phyloP scores from a whole-genome alignment of 768 basidiomycete species.

The Russula abietina region DNA sequence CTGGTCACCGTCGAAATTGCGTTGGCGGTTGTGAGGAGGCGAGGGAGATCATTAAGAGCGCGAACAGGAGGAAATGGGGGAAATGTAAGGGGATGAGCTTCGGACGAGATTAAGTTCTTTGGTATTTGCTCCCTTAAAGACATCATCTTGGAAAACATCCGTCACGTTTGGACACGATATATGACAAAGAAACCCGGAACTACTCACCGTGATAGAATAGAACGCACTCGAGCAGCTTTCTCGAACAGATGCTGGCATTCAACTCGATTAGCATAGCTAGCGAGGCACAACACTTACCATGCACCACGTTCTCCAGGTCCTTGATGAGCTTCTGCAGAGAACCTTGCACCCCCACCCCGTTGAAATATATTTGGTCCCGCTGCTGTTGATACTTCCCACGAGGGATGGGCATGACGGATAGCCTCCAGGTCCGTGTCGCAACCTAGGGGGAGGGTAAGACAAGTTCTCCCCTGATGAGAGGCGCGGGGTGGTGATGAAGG shows the following conservation, averaged over 20 bases:
- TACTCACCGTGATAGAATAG: slow-evolving; percentile 64
- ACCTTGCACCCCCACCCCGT: slow-evolving; percentile 58
- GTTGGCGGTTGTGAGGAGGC: neutral
- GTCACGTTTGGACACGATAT: neutral
- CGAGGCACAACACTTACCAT: slow-evolving; percentile 35
- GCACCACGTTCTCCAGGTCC: slow-evolving; percentile 63
- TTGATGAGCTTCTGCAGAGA: slow-evolving; percentile 70
- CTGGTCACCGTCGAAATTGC: neutral
- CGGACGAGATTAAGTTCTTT: slow-evolving; percentile 49
- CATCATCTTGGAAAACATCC: slow-evolving; percentile 36
- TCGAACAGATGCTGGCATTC: slow-evolving; percentile 38
- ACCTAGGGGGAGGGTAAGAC: slow-evolving; percentile 68
- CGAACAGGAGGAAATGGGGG: neutral
- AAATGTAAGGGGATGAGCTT: slow-evolving; percentile 34
- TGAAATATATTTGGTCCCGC: slow-evolving; percentile 61
- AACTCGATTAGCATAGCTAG: neutral
- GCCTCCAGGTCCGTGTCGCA: slow-evolving; percentile 38
- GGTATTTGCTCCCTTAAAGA: slow-evolving; percentile 47
- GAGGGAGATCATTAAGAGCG: neutral
- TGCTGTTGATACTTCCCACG: slow-evolving; percentile 71
- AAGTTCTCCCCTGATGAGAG: slow-evolving; percentile 54
- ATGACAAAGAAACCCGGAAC: neutral
- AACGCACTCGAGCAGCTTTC: slow-evolving; percentile 50
- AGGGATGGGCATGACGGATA: slow-evolving; percentile 75
- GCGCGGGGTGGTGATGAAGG: too few relatives aligned